Conservation (phyloP, 106 monocot genomes). For the Dioscorea dumetorum region DNA sequence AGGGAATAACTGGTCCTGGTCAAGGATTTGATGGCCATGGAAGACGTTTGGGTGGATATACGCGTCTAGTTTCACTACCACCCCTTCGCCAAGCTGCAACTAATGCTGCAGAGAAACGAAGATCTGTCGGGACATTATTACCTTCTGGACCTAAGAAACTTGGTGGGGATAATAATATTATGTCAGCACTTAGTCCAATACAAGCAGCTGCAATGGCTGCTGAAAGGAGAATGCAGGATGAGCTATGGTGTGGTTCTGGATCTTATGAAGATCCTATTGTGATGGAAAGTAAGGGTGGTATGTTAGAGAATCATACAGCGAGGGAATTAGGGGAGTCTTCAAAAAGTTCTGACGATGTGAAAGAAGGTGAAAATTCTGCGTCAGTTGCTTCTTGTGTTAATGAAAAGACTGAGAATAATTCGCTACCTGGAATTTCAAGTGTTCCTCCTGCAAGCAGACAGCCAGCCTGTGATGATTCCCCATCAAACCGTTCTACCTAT, state of each 20-base stretch:
- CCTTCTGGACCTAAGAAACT: conserved; percentile 73
- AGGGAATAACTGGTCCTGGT: conserved; percentile 70
- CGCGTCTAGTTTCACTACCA: conserved; percentile 50
- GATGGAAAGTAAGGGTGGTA: conserved; percentile 9
- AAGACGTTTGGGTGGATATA: conserved; percentile 72
- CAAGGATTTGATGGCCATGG: conserved; percentile 86
- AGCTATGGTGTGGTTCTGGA: conserved; percentile 85
- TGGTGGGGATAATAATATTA: conserved; percentile 76
- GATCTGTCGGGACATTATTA: conserved; percentile 36
- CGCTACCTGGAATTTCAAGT: not conserved
- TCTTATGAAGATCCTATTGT: conserved; percentile 2
- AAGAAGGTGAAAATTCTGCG: conserved; percentile 1
- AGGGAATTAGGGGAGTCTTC: conserved; percentile 16
- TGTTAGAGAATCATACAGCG: conserved; percentile 5
- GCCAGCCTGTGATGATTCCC: conserved; percentile 7
- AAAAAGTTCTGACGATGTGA: not conserved
- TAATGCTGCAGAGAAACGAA: conserved; percentile 75
- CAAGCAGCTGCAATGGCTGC: conserved; percentile 99
- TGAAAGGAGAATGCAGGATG: conserved; percentile 87
- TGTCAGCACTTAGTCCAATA: conserved; percentile 72
- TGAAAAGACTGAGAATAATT: not conserved
- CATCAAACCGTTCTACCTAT: conserved; percentile 9
- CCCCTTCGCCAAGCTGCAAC: conserved; percentile 47
- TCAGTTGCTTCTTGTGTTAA: not conserved
- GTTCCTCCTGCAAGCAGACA: not conserved